Evolutionary conservation across 805 yeast species (phyloP), one percentile per base, ranked within the genome.

Genomic region (Saccharomycopsis fermentans): DNA sequence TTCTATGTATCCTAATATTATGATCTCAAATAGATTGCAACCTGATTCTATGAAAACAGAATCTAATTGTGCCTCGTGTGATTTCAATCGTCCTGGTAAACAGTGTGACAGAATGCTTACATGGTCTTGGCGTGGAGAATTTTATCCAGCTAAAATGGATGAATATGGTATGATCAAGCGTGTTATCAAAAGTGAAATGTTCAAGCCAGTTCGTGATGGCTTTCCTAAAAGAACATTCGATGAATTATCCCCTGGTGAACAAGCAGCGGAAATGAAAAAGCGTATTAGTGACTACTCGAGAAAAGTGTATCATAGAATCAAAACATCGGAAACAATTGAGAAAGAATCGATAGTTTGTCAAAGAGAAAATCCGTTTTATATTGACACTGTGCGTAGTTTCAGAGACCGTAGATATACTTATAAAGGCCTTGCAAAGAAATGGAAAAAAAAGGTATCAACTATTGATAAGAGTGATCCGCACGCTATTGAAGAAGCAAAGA

Each of bases 81-180:
- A 94, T 66, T 95, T 90, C 73, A 94, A 94, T 69, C 76, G 96
- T 59, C 98, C 97, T 0, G 97, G 96, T 4, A 94, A 94, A 67
- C 79, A 78, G 11, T 94, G 99, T 74, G 99, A 92, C 66, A 77
- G 99, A 67, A 75, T 92, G 58, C 72, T 94, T 58, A 87, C 91
- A 0, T 94, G 99, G 99, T 79, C 96, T 6, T 94, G 99, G 98
- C 83, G 99, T 75, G 99, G 98, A 56, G 99, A 94, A 66, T 95
- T 77, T 66, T 87, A 77, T 63, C 98, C 99, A 0, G 90, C 97
- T 0, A 85, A 88, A 68, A 83, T 82, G 80, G 90, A 86, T 67
- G 99, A 94, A 67, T 92, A 94, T 69, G 81, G 84, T 59, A 87
- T 90, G 95, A 83, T 94, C 47, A 88, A 87, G 68, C 78, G 92